Conservation (phyloP, 805 yeast species). For the Ogataea philodendri region DNA sequence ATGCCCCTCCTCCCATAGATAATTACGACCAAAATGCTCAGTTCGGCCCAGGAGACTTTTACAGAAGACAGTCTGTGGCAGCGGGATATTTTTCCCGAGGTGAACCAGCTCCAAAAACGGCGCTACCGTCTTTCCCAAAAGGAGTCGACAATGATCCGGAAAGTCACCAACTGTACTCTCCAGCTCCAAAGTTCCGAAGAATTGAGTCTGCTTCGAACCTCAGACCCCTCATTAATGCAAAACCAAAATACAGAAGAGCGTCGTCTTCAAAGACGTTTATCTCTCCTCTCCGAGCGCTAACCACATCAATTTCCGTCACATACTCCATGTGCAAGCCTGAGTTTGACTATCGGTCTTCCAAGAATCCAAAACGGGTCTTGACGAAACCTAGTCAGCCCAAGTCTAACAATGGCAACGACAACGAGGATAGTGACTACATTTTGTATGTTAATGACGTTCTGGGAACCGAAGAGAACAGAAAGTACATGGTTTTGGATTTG, state of each 20-base stretch:
- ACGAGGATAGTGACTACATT: constrained; percentile 85
- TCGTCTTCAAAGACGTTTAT: constrained; percentile 61
- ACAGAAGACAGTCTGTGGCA: constrained; percentile 34
- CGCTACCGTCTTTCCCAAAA: constrained; percentile 14
- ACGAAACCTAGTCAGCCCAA: constrained; percentile 90
- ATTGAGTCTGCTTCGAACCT: constrained; percentile 49
- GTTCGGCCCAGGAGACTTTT: constrained; percentile 16
- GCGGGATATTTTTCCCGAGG: constrained; percentile 21
- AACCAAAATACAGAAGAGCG: constrained; percentile 70
- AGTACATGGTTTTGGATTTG: constrained; percentile 84
- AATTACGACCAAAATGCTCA: constrained; percentile 14
- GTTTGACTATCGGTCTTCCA: constrained; percentile 76
- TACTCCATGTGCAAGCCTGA: constrained; percentile 82
- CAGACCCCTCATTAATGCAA: constrained; percentile 56
- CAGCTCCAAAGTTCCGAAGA: constrained; percentile 48
- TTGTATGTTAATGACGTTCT: constrained; percentile 90
- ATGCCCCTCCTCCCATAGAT: constrained; percentile 29
- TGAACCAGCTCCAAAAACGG: constrained; percentile 16
- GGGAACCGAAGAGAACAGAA: constrained; percentile 80
- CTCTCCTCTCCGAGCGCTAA: constrained; percentile 79
- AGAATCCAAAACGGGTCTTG: constrained; percentile 87
- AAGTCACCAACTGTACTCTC: constrained; percentile 11
- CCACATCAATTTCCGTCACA: constrained; percentile 73
- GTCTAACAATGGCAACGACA: constrained; percentile 80
- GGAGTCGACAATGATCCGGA: constrained; percentile 6